phyloP scores from a whole-genome alignment of 306 rosid genomes.

The Vigna reflexopilosa region DNA sequence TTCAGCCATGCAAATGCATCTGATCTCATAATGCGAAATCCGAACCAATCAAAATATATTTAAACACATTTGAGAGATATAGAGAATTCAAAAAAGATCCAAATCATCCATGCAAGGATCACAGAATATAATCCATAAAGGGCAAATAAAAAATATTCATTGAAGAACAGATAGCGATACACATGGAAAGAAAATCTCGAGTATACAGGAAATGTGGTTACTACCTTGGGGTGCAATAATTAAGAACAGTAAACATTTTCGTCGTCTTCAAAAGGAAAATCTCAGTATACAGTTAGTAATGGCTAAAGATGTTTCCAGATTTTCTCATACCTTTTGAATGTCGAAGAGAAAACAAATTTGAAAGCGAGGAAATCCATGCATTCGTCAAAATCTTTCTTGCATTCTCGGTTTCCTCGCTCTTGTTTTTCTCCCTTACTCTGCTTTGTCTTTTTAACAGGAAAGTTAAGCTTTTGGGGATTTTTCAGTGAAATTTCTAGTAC shows the following conservation, averaged over 20 bases:
- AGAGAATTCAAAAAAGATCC: slow-evolving; percentile 37
- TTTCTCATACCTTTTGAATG: slow-evolving; percentile 56
- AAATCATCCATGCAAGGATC: slow-evolving; percentile 41
- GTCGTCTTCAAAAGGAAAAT: slow-evolving; percentile 30
- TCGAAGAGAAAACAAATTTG: slow-evolving; percentile 41
- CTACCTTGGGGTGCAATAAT: slow-evolving; percentile 34
- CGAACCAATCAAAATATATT: neutral
- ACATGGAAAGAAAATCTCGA: slow-evolving; percentile 52
- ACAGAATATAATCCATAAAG: slow-evolving; percentile 48
- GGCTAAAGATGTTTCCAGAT: slow-evolving; percentile 49
- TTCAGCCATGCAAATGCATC: slow-evolving; percentile 13
- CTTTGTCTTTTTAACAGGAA: slow-evolving; percentile 2
- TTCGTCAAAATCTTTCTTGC: slow-evolving; percentile 61
- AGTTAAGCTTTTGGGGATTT: slow-evolving; percentile 26
- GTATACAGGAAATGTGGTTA: slow-evolving; percentile 35
- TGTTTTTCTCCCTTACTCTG: slow-evolving; percentile 47
- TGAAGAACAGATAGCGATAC: slow-evolving; percentile 41
- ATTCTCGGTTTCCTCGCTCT: slow-evolving; percentile 44
- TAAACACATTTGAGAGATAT: slow-evolving; percentile 7
- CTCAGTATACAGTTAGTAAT: slow-evolving; percentile 23
- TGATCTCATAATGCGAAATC: slow-evolving; percentile 6
- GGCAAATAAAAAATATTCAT: slow-evolving; percentile 49
- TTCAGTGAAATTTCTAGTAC: neutral
- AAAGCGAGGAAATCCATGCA: slow-evolving; percentile 60
- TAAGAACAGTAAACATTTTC: slow-evolving; percentile 28